Evolutionary conservation across 2,329 filamentous ascomycete genomes (phyloP).

Genomic region (Domatiomyces catenatus): DNA sequence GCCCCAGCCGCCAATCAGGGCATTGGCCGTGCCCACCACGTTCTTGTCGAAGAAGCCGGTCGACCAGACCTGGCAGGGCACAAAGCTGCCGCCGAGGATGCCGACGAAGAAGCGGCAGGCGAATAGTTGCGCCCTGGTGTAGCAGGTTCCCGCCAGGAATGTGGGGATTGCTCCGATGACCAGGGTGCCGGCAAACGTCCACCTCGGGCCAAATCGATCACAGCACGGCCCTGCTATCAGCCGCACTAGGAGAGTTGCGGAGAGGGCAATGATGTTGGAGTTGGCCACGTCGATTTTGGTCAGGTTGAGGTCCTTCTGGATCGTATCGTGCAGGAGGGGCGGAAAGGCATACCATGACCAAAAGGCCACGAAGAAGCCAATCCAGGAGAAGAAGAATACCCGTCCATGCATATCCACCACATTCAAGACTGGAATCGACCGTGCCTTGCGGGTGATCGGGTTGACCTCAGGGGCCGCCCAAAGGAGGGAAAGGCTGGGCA

Average conservation of each 20-base stretch:
- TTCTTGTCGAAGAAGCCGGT: constrained; percentile 91
- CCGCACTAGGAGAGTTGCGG: constrained; percentile 60
- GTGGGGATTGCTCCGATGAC: constrained; percentile 65
- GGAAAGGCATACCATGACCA: constrained; percentile 63
- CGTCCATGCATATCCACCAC: constrained; percentile 64
- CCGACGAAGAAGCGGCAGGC: constrained; percentile 31
- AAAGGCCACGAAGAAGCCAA: constrained; percentile 75
- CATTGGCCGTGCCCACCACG: constrained; percentile 76
- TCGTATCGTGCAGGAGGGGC: constrained; percentile 39
- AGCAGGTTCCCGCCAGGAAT: constrained; percentile 63
- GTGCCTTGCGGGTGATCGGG: constrained; percentile 69
- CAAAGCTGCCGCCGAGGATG: constrained; percentile 30
- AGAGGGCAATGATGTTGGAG: constrained; percentile 75
- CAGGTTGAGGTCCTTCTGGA: constrained; percentile 62
- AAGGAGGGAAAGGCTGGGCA: constrained; percentile 3
- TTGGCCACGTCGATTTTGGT: constrained; percentile 60
- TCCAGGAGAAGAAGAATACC: constrained; percentile 81
- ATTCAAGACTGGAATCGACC: constrained; percentile 64
- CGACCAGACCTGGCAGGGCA: constrained; percentile 71
- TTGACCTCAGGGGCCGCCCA: constrained; percentile 57
- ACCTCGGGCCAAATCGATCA: constrained; percentile 66
- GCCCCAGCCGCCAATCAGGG: constrained; percentile 68
- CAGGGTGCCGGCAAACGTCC: constrained; percentile 64
- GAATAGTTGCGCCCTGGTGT: constrained; percentile 40
- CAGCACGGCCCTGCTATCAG: constrained; percentile 69